Conservation (phyloP, 768 basidiomycete genomes). For the Xanthoconium purpureum region DNA sequence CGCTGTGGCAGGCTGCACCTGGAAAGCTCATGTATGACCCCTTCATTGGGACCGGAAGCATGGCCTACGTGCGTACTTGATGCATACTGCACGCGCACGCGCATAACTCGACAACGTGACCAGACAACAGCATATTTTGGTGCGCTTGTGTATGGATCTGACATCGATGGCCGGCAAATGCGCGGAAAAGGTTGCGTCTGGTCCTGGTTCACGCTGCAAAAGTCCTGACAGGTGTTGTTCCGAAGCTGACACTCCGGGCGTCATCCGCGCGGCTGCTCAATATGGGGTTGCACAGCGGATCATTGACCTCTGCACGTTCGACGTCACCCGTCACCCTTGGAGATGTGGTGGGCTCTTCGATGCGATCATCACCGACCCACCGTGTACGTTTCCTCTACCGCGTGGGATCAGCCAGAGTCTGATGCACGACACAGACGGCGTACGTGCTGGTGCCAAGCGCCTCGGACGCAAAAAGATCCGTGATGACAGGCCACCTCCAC, state of each 20-base stretch:
- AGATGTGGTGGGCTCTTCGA: constrained; percentile 88
- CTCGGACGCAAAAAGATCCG: constrained; percentile 62
- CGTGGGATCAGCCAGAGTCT: background rate
- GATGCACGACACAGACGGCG: constrained; percentile 63
- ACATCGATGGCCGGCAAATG: constrained; percentile 98
- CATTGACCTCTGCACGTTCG: constrained; percentile 86
- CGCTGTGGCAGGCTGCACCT: constrained; percentile 60
- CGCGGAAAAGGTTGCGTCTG: constrained; percentile 71
- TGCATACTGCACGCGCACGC: background rate
- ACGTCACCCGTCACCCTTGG: constrained; percentile 89
- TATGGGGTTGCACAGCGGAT: constrained; percentile 76
- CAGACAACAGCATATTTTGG: constrained; percentile 89
- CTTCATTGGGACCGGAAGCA: constrained; percentile 90
- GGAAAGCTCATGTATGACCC: constrained; percentile 94
- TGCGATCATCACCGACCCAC: constrained; percentile 92
- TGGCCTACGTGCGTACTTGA: constrained; percentile 63
- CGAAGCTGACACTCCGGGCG: constrained; percentile 54
- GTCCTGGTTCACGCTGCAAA: background rate
- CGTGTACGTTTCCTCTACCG: constrained; percentile 54
- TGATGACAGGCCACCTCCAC: constrained; percentile 25
- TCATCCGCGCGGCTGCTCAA: constrained; percentile 76
- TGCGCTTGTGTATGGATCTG: constrained; percentile 82
- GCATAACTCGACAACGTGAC: background rate
- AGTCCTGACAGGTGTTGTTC: background rate
- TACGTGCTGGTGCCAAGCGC: constrained; percentile 83